Conservation (phyloP, 305 asterid genomes). For the Lippia alba region DNA sequence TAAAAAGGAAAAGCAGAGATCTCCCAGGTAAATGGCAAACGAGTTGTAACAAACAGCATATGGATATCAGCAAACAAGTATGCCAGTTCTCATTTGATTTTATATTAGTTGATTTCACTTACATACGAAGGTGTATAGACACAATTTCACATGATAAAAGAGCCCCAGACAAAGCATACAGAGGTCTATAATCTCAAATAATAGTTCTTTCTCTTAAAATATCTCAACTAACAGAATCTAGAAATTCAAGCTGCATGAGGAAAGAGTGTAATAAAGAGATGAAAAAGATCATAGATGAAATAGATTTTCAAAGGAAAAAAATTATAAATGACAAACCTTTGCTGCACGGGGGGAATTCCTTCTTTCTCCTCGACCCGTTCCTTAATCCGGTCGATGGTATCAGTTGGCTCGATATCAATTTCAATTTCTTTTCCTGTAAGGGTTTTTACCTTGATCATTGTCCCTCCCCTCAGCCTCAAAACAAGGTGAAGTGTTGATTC, state of each 20-base stretch:
- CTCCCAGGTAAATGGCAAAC: no score
- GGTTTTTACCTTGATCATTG: constrained; percentile 91
- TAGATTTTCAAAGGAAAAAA: neutral
- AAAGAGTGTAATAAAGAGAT: neutral
- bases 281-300: neutral
- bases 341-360: constrained; percentile 86
- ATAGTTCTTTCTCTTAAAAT: no score
- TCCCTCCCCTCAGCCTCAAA: constrained; percentile 85
- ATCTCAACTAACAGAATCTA: constrained; percentile 20
- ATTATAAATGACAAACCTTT: constrained; percentile 54
- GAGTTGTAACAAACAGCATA: no score
- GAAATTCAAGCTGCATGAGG: neutral
- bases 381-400: constrained; percentile 80
- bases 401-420: constrained; percentile 81
- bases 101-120: no score
- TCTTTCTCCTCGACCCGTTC: constrained; percentile 91
- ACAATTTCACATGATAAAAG: no score
- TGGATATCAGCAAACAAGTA: no score
- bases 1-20: no score
- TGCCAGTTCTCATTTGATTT: no score
- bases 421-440: constrained; percentile 88
- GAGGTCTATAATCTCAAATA: no score
- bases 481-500: constrained; percentile 87
- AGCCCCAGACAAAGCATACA: no score
- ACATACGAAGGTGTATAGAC: no score